These are phyloP conservation scores for Ailanthus altissimus DNA, from an alignment of 345 rosid species.

Conservation along the genomic window DNA sequence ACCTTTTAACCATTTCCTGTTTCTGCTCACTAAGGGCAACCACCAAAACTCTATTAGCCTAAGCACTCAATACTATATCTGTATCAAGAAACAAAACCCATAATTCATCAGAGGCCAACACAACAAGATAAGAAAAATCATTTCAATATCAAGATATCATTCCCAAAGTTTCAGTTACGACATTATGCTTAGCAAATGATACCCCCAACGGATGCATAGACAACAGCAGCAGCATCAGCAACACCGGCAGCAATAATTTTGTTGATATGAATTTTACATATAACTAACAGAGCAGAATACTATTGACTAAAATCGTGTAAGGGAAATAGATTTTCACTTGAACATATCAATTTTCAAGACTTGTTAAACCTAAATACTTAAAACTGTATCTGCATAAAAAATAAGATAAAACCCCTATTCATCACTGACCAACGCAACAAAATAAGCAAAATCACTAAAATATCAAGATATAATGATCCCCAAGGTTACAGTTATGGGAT, in stretches of 20 bases:
- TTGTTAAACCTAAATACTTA: constrained; percentile 1
- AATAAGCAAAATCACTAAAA: background rate
- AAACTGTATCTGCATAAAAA: constrained; percentile 16
- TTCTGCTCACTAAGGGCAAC: constrained; percentile 14
- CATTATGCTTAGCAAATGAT: background rate
- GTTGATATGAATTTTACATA: too few relatives aligned
- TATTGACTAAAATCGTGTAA: too few relatives aligned
- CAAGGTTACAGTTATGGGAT: background rate
- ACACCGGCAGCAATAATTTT: background rate
- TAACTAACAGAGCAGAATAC: too few relatives aligned
- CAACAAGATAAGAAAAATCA: background rate
- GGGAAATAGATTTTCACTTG: too few relatives aligned
- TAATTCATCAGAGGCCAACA: background rate
- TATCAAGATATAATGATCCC: background rate
- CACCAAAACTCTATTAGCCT: background rate
- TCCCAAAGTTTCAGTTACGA: background rate
- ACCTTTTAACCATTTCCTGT: constrained; percentile 70
- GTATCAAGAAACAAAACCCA: constrained; percentile 7
- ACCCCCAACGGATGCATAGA: background rate
- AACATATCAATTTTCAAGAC: background rate
- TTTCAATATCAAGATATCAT: background rate
- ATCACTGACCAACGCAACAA: background rate
- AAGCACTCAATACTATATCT: constrained; percentile 16
- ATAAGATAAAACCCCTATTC: background rate
- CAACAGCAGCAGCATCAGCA: background rate